Base-by-base conservation (phyloP, 208 protist genomes). In the Strigomonas culicis region DNA sequence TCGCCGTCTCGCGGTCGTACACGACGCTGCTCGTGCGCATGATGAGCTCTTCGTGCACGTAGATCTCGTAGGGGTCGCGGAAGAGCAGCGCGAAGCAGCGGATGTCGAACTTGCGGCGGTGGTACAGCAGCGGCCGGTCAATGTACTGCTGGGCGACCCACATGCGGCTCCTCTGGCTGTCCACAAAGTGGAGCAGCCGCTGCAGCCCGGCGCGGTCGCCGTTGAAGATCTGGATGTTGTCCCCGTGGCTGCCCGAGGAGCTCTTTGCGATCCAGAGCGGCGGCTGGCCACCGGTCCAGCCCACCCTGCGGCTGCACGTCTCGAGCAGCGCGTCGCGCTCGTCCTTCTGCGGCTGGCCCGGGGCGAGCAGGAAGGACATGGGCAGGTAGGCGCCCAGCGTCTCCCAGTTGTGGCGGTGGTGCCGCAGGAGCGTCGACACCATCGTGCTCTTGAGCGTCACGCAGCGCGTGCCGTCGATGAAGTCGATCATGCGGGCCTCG, bases 381-480 rank as follows among this genome's bases (percentile, higher is more conserved):
- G 84, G 87, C 28, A 90, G 60, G 70, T 94, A 90, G 36, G 61
- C 22, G 0, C 82, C 82, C 17, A 91, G 68, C 15, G 41, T 56
- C 17, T 76, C 44, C 82, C 84, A 91, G 56, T 77, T 72, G 47
- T 82, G 47, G 19, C 75, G 60, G 62, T 90, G 74, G 67, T 91
- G 69, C n/a, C 68, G 66, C 32, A 88, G 75, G 41, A 94, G 58
- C 13, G 83, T 87, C n/a, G 74, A 62, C 60, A 94, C 87, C 87
- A 94, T 94, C 22, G 71, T 74, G 46, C 80, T 80, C 44, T 91
- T 94, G 25, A 94, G 69, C 6, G 87, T 94, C 47, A 94, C 83
- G 44, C 71, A 82, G 24, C 83, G 78, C 25, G 79, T 80, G 44
- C 74, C 83, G 59, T 90, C 81, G 2, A 93, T 73, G 72, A 77